Evolutionary conservation across 495 filamentous ascomycete genomes (phyloP), one percentile per base, ranked within the genome.

Genomic region (Schizothecium vesticola): DNA sequence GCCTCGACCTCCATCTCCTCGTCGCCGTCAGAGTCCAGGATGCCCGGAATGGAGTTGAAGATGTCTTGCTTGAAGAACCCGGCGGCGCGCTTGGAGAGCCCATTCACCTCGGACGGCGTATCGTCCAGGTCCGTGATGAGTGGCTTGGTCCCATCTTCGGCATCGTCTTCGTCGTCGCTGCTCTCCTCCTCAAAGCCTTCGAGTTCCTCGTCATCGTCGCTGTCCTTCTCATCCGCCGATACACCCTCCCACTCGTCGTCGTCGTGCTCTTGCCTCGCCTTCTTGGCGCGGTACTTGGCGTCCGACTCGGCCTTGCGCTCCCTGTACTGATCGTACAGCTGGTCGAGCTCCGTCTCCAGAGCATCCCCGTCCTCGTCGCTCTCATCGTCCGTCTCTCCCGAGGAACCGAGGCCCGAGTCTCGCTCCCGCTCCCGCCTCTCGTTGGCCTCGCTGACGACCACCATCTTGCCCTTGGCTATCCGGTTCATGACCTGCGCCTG

Each of bases 41-140:
- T 74, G 3, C 82, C 90, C 19, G 84, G 87, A 69, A 98, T 87
- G 31, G 86, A 90, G 70, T 93, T 89, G 82, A 99, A 98, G 65
- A 98, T 90, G 69, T 96, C 96, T 73, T 98, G 96, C 69, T 91
- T 90, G 74, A 99, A 99, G 80, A 99, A 99, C 62, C 90, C 81
- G 8, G 88, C 83, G 21, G 95, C 95, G 66, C 91, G 87, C 76
- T 91, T 94, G 10, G 92, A 94, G 10, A 99, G 82, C 6, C 85
- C 86, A 11, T 80, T 80, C 26, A 77, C 72, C 61, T 80, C 82
- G 31, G 71, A 78, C 28, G 82, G 74, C 21, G 76, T 73, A 28
- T 77, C 77, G 60, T 87, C 81, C 33, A 91, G 76, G 65, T 87
- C 83, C 11, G 77, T 86, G 61, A 86, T 72, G 56, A 88, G 81